Evolutionary conservation across 2,329 filamentous ascomycete species (phyloP), one percentile per base, ranked within the genome.

Genomic region (Madurella mycetomatis): DNA sequence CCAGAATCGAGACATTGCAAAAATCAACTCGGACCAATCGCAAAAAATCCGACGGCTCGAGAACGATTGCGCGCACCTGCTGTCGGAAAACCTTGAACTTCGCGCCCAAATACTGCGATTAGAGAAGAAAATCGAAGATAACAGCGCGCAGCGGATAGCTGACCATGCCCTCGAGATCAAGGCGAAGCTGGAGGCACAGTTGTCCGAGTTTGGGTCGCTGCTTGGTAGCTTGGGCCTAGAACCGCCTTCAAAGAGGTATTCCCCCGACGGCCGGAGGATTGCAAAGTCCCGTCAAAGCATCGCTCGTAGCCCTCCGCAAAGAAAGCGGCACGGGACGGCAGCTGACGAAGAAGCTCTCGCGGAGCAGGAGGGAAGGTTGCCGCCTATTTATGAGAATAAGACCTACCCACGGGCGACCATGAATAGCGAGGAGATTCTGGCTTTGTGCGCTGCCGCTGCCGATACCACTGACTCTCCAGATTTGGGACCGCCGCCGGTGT

Each of bases 1-100:
- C 51, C 90, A 94, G 69, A 95, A 95, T 68, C 82, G 88, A 71
- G 89, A 94, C 65, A 86, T 94, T 60, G 88, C 88, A 59, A 84
- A 85, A 67, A 83, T 80, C 64, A 94, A 95, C 72, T 90, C 88
- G 19, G 79, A 81, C 48, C 87, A 92, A 69, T 88, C 87, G 32
- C 77, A 90, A 32, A 85, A 86, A 61, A 92, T 94, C 64, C 84
- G 88, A 56, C 82, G 78, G 59, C 79, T 94, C 55, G 88, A 92
- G 66, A 83, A 85, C 66, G 88, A 95, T 69, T 85, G 83, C 58
- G 84, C 86, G 41, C 83, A 84, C 47, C 79, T 92, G 60, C 76
- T 92, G 19, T 84, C 86, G n/a, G 88, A 94, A 62, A 94, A 94
- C 66, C 78, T 92, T 52, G 79, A 84, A 51, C 78, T 94, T 13